Base-by-base conservation (phyloP, 192 early-diverging fungal species). In the Jimgerdemannia lactiflua region DNA sequence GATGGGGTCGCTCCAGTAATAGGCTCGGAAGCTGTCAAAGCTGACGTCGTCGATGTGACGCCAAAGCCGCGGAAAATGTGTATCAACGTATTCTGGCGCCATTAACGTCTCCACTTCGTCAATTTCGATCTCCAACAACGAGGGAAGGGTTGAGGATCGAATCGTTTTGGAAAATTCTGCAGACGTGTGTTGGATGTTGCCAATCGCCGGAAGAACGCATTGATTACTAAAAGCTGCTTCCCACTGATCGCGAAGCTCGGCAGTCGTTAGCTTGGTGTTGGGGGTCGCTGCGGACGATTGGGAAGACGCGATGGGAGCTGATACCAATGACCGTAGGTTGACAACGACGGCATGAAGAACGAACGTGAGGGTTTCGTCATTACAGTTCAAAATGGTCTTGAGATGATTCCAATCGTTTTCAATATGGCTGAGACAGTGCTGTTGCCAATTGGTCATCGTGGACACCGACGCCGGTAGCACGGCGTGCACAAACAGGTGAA, bases 281-380 rank as follows among this genome's bases (percentile, higher is more conserved):
- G n/a, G n/a, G n/a, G n/a, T n/a, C n/a, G n/a, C n/a, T n/a, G n/a
- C n/a, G n/a, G n/a, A n/a, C n/a, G n/a, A n/a, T n/a, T n/a, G n/a
- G n/a, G n/a, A n/a, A n/a, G n/a, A n/a, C n/a, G 49, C 49, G 49
- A 59, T 59, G 49, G 49, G 49, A 14, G 49, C 8, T 10, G 49
- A 2, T 3, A 4, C 44, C 6, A 8, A 14, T 65, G n/a, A 77
- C 72, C 9, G 8, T 64, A 74, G 49, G 2, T 59, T 59, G 49
- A 42, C n/a, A 3, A 77, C 19, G 42, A 77, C 14, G 18, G 41
- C 49, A 67, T 77, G 75, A 7, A 77, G 68, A 10, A 73, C 4
- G 4, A 77, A 77, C 14, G 75, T 70, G 39, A 77, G 44, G 67
- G 44, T 77, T 65, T 73, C 75, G 42, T 77, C 65, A 3, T 70